Evolutionary conservation across 2,329 filamentous ascomycete genomes (phyloP).

Genomic region (Davidsoniella australis): DNA sequence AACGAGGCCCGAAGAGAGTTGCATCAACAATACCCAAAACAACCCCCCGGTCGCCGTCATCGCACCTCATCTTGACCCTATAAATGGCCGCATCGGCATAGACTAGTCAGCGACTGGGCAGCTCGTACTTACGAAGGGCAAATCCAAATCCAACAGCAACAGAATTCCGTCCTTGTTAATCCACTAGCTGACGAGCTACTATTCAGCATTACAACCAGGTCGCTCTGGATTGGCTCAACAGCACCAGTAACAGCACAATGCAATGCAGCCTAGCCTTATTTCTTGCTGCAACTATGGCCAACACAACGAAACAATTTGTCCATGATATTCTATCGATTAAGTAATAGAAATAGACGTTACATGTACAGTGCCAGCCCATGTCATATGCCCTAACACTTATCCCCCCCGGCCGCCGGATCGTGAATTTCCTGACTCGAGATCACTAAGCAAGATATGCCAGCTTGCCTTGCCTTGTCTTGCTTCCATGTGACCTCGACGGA

Average conservation of each 20-base stretch:
- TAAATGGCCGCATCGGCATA: no score
- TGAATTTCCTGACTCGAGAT: neutral
- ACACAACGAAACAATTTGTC: no score
- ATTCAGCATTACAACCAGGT: neutral
- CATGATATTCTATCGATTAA: neutral
- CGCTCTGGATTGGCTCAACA: neutral
- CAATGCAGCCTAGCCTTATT: no score
- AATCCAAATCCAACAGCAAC: no score
- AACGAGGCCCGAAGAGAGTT: neutral
- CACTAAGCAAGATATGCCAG: neutral
- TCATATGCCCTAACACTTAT: neutral
- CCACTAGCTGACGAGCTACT: neutral
- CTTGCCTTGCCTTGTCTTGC: neutral
- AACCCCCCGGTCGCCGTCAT: conserved; percentile 1
- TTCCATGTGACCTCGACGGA: no score
- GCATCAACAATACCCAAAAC: neutral
- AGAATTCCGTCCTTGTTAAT: no score
- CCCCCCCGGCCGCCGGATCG: neutral
- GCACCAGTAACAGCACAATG: neutral
- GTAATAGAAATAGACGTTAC: neutral
- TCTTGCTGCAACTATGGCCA: no score
- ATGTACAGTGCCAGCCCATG: no score
- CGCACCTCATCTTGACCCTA: neutral
- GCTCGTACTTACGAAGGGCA: no score
- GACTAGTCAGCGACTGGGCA: no score